Evolutionary conservation across 495 filamentous ascomycete species (phyloP).

Genomic region (Mytilinidion resinicola): DNA sequence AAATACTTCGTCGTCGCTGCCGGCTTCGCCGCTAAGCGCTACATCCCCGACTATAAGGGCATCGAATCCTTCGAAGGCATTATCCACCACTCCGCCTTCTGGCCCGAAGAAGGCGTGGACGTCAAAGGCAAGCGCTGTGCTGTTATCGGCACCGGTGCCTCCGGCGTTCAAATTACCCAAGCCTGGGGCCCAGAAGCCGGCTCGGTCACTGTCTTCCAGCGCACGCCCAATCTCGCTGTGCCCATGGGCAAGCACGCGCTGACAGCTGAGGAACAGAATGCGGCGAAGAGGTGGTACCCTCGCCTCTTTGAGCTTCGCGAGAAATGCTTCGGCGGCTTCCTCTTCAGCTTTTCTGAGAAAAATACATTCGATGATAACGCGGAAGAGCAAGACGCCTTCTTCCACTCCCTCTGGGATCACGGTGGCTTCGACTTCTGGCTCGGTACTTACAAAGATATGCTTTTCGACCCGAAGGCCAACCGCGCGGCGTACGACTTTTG

Average conservation of each 20-base stretch:
- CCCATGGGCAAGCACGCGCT: constrained; percentile 21
- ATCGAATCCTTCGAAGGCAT: constrained; percentile 48
- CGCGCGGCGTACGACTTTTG: constrained; percentile 51
- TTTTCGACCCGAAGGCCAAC: constrained; percentile 44
- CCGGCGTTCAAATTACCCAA: constrained; percentile 53
- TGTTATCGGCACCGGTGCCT: constrained; percentile 56
- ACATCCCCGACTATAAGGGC: constrained; percentile 47
- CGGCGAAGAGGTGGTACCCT: constrained; percentile 14
- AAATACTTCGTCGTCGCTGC: constrained; percentile 47
- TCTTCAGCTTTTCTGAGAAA: constrained; percentile 37
- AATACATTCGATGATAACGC: constrained; percentile 43
- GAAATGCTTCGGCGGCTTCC: constrained; percentile 42
- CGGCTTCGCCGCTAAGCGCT: constrained; percentile 41
- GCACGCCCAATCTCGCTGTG: constrained; percentile 42
- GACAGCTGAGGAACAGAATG: constrained; percentile 25
- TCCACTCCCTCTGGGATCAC: constrained; percentile 42
- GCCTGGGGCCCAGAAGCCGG: constrained; percentile 36
- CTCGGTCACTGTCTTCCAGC: constrained; percentile 45
- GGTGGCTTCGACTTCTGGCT: constrained; percentile 49
- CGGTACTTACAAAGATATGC: constrained; percentile 45
- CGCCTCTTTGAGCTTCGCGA: constrained; percentile 26
- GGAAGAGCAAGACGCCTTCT: constrained; percentile 42
- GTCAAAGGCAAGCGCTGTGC: constrained; percentile 46
- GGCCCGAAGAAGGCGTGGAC: constrained; percentile 48
- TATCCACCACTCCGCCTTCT: constrained; percentile 53